Evolutionary conservation across 139 green algal genomes (phyloP).

Genomic region (Chlamydomonas sp.): DNA sequence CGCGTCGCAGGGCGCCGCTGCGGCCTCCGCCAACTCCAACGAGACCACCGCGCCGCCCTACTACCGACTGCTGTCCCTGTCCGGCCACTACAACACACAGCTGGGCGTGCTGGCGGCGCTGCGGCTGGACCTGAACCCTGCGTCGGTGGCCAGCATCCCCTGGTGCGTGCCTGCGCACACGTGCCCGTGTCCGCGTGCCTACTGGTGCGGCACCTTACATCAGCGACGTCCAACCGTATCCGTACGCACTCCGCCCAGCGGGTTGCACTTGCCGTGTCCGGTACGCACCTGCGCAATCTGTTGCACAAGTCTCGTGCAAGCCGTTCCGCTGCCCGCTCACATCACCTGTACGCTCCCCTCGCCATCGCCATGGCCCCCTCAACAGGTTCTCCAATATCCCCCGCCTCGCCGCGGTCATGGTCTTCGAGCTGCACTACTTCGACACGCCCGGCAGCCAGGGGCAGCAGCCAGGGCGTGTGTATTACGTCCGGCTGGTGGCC

Average conservation of each 20-base stretch:
- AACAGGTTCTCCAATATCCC: slow-evolving; percentile 47
- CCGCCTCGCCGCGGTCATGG: slow-evolving; percentile 49
- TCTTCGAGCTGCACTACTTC: slow-evolving; percentile 54
- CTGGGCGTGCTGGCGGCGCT: slow-evolving; percentile 59
- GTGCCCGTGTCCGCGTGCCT: too few relatives aligned
- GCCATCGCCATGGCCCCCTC: background rate
- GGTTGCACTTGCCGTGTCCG: too few relatives aligned
- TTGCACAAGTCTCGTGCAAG: too few relatives aligned
- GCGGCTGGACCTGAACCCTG: slow-evolving; percentile 28
- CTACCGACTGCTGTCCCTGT: slow-evolving; percentile 59
- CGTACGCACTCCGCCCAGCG: too few relatives aligned
- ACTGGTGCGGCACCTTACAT: too few relatives aligned
- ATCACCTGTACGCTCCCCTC: too few relatives aligned
- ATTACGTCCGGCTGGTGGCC: slow-evolving; percentile 50
- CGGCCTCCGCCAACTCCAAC: background rate
- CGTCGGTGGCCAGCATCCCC: background rate
- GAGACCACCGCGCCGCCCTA: slow-evolving; percentile 4
- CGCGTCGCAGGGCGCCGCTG: background rate
- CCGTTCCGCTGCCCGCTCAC: too few relatives aligned
- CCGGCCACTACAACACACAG: slow-evolving; percentile 68
- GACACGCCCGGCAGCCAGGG: too few relatives aligned
- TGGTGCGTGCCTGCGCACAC: too few relatives aligned
- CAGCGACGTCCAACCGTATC: too few relatives aligned
- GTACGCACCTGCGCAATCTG: too few relatives aligned
- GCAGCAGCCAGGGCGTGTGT: background rate